Percentiles rank a stretch among this genome's conserved stretches.
Conservation (phyloP, 2,329 filamentous ascomycete genomes). For the Domatiomyces catenatus region DNA sequence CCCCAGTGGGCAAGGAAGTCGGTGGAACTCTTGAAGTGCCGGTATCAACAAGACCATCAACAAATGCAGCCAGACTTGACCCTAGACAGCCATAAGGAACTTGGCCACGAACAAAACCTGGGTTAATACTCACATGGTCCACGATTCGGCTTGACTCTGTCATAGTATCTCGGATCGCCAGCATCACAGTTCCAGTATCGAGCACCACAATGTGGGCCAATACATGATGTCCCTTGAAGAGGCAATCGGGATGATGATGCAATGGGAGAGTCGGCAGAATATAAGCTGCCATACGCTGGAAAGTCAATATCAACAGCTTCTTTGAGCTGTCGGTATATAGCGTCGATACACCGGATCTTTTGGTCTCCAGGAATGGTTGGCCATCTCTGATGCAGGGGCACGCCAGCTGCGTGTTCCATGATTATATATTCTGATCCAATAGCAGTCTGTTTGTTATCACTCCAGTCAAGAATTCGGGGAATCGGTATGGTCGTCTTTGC, state of each 20-base stretch:
- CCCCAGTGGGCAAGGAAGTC: background rate
- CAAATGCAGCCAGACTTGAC: background rate
- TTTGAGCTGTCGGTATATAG: constrained; percentile 10
- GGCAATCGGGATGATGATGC: too few relatives aligned
- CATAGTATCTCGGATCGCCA: background rate
- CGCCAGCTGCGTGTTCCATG: constrained; percentile 24
- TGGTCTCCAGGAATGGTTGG: constrained; percentile 19
- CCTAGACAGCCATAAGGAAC: background rate
- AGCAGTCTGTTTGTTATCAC: constrained; percentile 21
- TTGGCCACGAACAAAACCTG: too few relatives aligned
- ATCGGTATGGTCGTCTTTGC: background rate
- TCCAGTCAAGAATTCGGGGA: constrained; percentile 22
- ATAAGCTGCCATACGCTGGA: constrained; percentile 14
- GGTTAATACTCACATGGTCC: background rate
- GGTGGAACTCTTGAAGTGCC: background rate
- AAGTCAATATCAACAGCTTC: constrained; percentile 7
- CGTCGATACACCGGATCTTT: constrained; percentile 15
- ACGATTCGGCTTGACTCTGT: background rate
- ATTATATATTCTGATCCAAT: constrained; percentile 28
- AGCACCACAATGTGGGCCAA: background rate
- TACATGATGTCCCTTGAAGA: background rate
- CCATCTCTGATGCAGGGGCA: constrained; percentile 22
- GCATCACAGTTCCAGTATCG: background rate
- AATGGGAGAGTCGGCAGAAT: constrained; percentile 1
- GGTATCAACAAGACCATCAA: background rate